Evolutionary conservation across 2,329 filamentous ascomycete species (phyloP), one percentile per base, ranked within the genome.

Genomic region (Neurospora sp.): DNA sequence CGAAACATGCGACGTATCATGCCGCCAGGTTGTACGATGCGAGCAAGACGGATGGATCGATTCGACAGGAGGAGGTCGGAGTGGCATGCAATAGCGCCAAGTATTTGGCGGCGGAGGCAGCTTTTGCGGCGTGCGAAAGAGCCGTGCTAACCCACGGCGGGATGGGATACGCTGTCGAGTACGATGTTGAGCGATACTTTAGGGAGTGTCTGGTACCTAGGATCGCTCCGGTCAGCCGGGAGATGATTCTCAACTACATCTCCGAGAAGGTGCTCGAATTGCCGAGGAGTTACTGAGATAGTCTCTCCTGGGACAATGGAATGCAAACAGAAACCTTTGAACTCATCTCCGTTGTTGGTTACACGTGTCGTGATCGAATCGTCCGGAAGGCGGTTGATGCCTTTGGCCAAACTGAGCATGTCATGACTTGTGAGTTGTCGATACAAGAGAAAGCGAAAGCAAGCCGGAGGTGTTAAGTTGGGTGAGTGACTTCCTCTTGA

Each of bases 171-270:
- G 87, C 88, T 0, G 81, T 83, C 46, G 87, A 89, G 75, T 90
- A 89, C 75, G 86, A 90, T 76, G 88, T 90, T 11, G 88, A 91
- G 77, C 81, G 88, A 65, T 90, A 87, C 79, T 81, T 90, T 70
- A 80, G 88, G n/a, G 89, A 90, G 76, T 87, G 86, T 68, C 82
- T 90, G 70, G 86, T 91, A 46, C 88, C 88, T 2, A 79, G 89
- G 10, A 88, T 91, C 68, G 88, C 88, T 10, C 88, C 88, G 0
- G 84, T 91, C 0, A 89, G 86, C 70, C 78, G 88, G 72, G 91
- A 92, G 80, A 92, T 92, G 91, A 91, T 92, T 68, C 81, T 91
- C 82, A 92, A 92, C 73, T 92, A 88, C 77, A 85, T 92, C 12
- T 84, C 85, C 2, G 90, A 92, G 77, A 91, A 87, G 80, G 89